Conservation (phyloP, 73 alveolate species). For the Durusdinium trenchii region DNA sequence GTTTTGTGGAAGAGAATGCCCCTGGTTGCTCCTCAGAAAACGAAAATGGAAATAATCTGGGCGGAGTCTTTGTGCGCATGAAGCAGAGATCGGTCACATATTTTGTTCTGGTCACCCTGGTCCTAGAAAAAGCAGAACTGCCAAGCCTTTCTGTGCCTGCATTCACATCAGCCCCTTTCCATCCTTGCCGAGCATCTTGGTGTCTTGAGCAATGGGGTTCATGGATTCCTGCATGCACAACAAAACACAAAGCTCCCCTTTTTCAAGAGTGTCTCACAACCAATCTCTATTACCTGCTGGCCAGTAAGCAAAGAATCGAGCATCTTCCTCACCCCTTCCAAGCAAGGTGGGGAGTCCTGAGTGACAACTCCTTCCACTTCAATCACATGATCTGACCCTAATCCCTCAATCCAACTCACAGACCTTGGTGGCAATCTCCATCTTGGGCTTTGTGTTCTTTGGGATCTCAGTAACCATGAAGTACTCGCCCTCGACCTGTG, state of each 20-base stretch:
- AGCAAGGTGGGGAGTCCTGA: no score
- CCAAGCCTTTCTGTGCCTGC: no score
- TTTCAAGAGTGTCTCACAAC: no score
- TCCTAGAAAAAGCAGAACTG: no score
- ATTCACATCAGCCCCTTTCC: no score
- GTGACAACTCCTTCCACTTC: no score
- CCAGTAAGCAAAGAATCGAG: no score
- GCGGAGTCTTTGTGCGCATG: neutral
- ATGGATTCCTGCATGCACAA: constrained; percentile 86
- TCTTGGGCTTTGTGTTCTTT: constrained; percentile 91
- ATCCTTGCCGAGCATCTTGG: constrained; percentile 40
- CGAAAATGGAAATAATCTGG: no score
- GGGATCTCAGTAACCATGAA: constrained; percentile 95
- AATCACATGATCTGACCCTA: neutral
- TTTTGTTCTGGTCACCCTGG: neutral
- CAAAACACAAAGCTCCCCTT: no score
- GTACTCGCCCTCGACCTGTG: constrained; percentile 52
- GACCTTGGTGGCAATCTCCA: constrained; percentile 95
- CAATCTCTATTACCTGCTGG: no score
- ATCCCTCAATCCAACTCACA: neutral
- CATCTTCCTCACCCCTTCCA: no score
- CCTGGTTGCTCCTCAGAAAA: neutral
- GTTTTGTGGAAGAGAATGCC: no score
- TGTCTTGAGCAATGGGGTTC: constrained; percentile 97
- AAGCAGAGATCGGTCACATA: neutral